Base-by-base conservation (phyloP, 805 yeast species). In the Yamadazyma paraphyllophila region DNA sequence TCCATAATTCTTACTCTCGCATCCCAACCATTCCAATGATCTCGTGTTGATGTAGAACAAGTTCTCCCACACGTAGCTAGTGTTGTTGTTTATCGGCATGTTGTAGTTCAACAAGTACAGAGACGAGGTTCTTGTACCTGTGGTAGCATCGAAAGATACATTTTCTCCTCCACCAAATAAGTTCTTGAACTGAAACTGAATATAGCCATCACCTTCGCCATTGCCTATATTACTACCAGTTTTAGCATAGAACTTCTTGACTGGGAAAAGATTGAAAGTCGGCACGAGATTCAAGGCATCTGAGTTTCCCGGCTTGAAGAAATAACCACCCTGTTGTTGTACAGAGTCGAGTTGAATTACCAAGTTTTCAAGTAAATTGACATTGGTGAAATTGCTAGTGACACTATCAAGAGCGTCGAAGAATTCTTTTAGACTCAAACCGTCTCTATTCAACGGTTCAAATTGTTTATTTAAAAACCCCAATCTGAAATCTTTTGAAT, bases 221-320 rank as follows among this genome's bases (percentile, higher is more conserved):
- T 94, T 92, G 1, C 98, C 98, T 7, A 94, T 80, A 63, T 90
- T 91, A 1, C 98, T 94, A 3, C 99, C 99, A 1, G 97, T 88
- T 56, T 86, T 87, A 43, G 96, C 91, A 48, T 78, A 76, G 55
- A 90, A 85, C 53, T 78, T 76, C 54, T 88, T 88, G 3, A 77
- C 77, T 0, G 92, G 91, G 4, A 62, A 34, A 3, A 67, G 46
- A 42, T 67, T 66, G 54, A 70, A 67, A 2, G 66, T 60, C 2
- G 76, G 75, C 2, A 66, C 64, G 16, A 73, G 46, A 36, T 55
- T 57, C 52, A 49, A 42, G 4, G 50, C 12, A 62, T 60, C 44
- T 16, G 38, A 27, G 16, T 31, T 26, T 7, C 14, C n/a, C 2
- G 20, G 55, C 49, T 40, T 36, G 24, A 46, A 42, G 20, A 26